Evolutionary conservation across 176 grass and related monocot species (phyloP).

Genomic region (Bothriochloa decipiens): DNA sequence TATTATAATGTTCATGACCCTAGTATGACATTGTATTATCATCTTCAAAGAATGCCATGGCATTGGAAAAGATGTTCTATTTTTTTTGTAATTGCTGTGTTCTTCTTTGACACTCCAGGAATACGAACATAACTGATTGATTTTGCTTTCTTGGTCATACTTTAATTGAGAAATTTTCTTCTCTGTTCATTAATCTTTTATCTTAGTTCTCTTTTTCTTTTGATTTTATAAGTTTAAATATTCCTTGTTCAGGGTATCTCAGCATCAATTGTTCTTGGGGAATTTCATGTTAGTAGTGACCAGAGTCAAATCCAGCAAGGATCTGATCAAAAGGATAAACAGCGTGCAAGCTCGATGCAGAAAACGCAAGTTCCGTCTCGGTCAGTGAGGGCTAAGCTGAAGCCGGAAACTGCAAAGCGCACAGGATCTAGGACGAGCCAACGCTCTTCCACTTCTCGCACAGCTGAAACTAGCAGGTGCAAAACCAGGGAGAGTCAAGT

Average conservation of each 20-base stretch:
- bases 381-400: constrained; percentile 40
- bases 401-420: constrained; percentile 37
- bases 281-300: constrained; percentile 29
- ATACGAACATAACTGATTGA: constrained; percentile 21
- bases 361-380: constrained; percentile 33
- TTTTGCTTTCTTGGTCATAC: not conserved
- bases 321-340: constrained; percentile 27
- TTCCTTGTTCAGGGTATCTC: constrained; percentile 50
- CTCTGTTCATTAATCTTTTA: constrained; percentile 21
- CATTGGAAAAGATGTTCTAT: not conserved
- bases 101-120: constrained; percentile 16
- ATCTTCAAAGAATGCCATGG: not conserved
- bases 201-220: constrained; percentile 17
- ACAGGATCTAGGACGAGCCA: constrained; percentile 37
- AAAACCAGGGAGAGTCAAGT: constrained; percentile 46
- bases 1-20: constrained; percentile 32
- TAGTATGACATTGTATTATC: constrained; percentile 12
- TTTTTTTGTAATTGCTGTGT: not conserved
- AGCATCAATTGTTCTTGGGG: constrained; percentile 31
- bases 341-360: constrained; percentile 20
- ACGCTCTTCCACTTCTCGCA: constrained; percentile 9
- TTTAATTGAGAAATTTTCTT: constrained; percentile 29
- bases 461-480: constrained; percentile 33
- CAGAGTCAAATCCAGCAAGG: constrained; percentile 45
- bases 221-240: constrained; percentile 15